Conservation (phyloP, 805 yeast genomes). For the Wickerhamiella occidentalis region DNA sequence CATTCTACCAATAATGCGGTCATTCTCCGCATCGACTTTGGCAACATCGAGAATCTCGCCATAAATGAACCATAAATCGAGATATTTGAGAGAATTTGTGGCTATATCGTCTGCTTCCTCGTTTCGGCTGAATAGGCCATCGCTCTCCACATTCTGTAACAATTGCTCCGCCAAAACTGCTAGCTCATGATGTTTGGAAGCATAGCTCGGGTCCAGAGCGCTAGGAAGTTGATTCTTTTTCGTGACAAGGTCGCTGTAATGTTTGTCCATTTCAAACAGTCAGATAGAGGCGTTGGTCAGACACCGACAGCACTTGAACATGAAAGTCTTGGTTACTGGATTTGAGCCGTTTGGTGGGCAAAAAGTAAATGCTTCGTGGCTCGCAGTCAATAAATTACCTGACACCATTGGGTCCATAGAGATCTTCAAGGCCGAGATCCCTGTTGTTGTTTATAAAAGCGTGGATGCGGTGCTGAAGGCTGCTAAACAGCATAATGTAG, state of each 20-base stretch:
- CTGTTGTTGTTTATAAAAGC: slow-evolving; percentile 15
- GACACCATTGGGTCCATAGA: neutral
- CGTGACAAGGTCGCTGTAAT: neutral
- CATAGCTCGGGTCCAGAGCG: slow-evolving; percentile 1
- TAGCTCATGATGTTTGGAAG: neutral
- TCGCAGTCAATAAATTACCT: slow-evolving; percentile 14
- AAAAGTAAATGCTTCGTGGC: slow-evolving; percentile 18
- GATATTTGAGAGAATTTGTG: slow-evolving; percentile 48
- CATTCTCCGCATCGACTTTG: slow-evolving; percentile 13
- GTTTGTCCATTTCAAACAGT: neutral
- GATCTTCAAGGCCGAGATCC: slow-evolving; percentile 12
- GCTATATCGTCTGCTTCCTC: slow-evolving; percentile 59
- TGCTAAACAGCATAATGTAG: slow-evolving; percentile 12
- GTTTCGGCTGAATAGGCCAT: slow-evolving; percentile 56
- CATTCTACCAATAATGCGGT: slow-evolving; percentile 17
- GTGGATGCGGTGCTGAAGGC: slow-evolving; percentile 9
- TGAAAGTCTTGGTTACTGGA: slow-evolving; percentile 17
- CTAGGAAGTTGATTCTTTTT: neutral
- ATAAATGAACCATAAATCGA: slow-evolving; percentile 47
- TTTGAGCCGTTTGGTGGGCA: slow-evolving; percentile 18
- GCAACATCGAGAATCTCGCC: slow-evolving; percentile 33
- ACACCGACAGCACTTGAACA: neutral
- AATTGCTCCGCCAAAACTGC: neutral
- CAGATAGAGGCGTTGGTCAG: neutral
- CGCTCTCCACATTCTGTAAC: slow-evolving; percentile 28